Conservation (phyloP, 1,284 basidiomycete genomes). For the Cryptococcus sp. region DNA sequence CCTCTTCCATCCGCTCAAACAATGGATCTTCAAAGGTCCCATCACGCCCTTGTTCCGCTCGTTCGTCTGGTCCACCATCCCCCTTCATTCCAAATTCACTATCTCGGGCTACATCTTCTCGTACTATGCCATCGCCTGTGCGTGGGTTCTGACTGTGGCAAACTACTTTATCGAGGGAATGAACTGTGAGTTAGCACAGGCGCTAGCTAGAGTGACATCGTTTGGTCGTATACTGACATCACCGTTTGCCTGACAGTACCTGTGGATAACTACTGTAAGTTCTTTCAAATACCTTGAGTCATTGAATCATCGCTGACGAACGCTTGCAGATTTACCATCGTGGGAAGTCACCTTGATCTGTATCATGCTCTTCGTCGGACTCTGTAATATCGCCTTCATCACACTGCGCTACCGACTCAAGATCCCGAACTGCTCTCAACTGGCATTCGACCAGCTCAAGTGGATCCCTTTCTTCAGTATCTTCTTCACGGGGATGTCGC, state of each 20-base stretch:
- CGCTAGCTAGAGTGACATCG: neutral
- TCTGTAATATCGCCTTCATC: slow-evolving; percentile 71
- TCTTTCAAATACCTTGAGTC: too few species aligned
- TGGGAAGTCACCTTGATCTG: slow-evolving; percentile 61
- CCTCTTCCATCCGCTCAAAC: slow-evolving; percentile 71
- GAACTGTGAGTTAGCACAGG: slow-evolving; percentile 41
- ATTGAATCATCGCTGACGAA: slow-evolving; percentile 5
- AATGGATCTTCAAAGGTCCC: slow-evolving; percentile 73
- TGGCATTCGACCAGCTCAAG: slow-evolving; percentile 66
- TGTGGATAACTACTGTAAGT: slow-evolving; percentile 65
- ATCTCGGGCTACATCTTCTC: slow-evolving; percentile 73
- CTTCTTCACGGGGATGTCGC: slow-evolving; percentile 77
- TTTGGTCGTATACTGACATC: neutral
- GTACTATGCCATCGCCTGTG: slow-evolving; percentile 77
- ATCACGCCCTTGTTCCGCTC: slow-evolving; percentile 72
- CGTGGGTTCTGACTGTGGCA: slow-evolving; percentile 64
- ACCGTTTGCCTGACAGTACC: slow-evolving; percentile 46
- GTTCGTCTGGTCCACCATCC: slow-evolving; percentile 76
- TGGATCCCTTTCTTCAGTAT: slow-evolving; percentile 70
- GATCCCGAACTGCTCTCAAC: slow-evolving; percentile 59
- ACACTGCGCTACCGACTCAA: slow-evolving; percentile 75
- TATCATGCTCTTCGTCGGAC: slow-evolving; percentile 70
- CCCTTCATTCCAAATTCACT: slow-evolving; percentile 76
- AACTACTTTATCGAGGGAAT: slow-evolving; percentile 74
- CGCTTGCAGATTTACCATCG: slow-evolving; percentile 25